A percentile compares a stretch with the other conserved stretches of the same genome.
Evolutionary conservation across 306 rosid genomes (phyloP).

Genomic region (Malus sieversii): DNA sequence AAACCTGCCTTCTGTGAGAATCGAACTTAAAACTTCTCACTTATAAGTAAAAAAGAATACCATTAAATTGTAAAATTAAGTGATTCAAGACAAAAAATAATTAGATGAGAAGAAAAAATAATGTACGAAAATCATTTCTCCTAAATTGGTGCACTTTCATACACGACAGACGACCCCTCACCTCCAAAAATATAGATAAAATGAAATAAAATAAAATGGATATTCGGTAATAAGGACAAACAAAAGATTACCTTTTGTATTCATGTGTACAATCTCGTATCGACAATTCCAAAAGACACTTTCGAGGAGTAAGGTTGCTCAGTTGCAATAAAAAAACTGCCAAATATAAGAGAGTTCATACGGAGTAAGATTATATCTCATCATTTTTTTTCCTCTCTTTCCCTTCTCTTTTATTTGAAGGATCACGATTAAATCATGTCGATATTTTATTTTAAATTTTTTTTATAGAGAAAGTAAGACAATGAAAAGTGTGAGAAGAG

Average conservation of each 20-base stretch:
- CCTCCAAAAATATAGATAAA: background rate
- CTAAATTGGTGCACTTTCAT: background rate
- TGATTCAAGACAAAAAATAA: no score
- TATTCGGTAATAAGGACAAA: background rate
- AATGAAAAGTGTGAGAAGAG: no score
- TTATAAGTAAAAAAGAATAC: no score
- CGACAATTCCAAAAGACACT: background rate
- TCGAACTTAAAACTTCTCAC: rapidly evolving
- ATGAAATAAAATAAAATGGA: background rate
- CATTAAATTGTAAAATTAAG: no score
- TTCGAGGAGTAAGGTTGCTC: background rate
- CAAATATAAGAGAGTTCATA: background rate
- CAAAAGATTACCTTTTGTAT: background rate
- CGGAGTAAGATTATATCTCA: no score
- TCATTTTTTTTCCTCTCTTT: no score
- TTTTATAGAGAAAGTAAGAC: no score
- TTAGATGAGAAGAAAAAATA: background rate
- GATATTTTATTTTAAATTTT: no score
- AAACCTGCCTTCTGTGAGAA: rapidly evolving
- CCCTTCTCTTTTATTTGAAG: no score
- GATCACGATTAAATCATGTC: no score
- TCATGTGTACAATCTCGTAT: background rate
- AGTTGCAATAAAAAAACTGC: background rate
- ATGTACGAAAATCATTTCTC: background rate
- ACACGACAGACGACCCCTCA: background rate